Base-by-base conservation (phyloP, 257 asterid species). In the Ajuga chamaepitys region DNA sequence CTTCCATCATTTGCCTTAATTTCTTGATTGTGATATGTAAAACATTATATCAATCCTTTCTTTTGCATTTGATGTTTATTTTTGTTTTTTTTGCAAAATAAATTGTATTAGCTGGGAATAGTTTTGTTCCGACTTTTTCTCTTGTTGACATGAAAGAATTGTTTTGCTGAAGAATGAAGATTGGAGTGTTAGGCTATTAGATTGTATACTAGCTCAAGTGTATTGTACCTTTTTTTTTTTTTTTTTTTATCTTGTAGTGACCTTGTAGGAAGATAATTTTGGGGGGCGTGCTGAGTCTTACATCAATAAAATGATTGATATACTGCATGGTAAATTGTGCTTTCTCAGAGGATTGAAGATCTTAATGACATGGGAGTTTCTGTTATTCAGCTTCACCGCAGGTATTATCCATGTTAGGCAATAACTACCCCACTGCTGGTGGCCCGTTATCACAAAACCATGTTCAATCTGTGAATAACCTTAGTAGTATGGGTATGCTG, bases 361-460 rank as follows among this genome's bases (percentile, higher is more conserved):
- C 14, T 30, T 26, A 71, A 20, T 64, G 74, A 70, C 30, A 51
- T 72, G 76, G 55, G 32, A 58, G 53, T 75, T 68, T 78, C 47
- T 78, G 74, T 54, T 75, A 40, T 83, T 83, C 95, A 94, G 99
- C 95, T 82, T 86, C 96, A 74, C 99, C 96, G 10, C 99, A 93
- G 85, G 95, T 87, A 35, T 77, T 94, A 61, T 90, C 99, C 34
- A 94, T 94, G 93, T 70, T 90, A 48, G 84, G 96, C 45, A 86
- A 71, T 78, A 84, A 95, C 44, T 94, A 86, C 74, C 93, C 97
- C 74, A 16, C 85, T 63, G 79, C 79, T 54, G 98, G 96, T 62
- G 95, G 99, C 61, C 88, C 85, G 47, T 84, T 91, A 67, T 86
- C 97, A 56, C 98, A 91, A 69, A 91, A 82, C 75, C 98, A 88